Evolutionary conservation across 495 filamentous ascomycete species (phyloP).

Genomic region (Podospora pseudocomata): DNA sequence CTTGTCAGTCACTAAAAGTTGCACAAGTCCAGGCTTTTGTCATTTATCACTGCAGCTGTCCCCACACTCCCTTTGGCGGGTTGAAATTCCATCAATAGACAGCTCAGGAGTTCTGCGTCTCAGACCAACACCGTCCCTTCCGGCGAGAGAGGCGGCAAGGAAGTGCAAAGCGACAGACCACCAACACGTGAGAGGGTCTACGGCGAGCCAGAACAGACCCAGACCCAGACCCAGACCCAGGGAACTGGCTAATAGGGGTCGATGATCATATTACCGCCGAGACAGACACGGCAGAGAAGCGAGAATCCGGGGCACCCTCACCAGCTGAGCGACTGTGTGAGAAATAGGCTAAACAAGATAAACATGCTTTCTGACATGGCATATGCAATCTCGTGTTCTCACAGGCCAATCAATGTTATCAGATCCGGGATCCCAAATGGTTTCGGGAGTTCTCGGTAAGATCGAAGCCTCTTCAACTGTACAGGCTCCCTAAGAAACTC

Average conservation of each 20-base stretch:
- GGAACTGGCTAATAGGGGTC: constrained; percentile 2
- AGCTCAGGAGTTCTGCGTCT: not conserved
- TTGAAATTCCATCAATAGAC: not conserved
- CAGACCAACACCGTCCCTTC: not conserved
- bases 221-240: constrained; percentile 1
- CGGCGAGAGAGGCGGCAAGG: not conserved
- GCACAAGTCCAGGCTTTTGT: not conserved
- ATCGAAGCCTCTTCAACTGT: too few relatives aligned
- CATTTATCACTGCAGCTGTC: not conserved
- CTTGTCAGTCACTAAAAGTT: not conserved
- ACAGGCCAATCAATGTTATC: not conserved
- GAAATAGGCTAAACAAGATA: constrained; percentile 3
- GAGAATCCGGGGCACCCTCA: not conserved
- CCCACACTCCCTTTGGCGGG: not conserved
- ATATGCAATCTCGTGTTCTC: not conserved
- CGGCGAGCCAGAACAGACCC: not conserved
- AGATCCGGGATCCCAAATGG: not conserved
- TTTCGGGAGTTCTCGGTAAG: not conserved
- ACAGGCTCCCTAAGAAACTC: too few relatives aligned
- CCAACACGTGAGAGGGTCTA: not conserved
- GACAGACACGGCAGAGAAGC: constrained; percentile 4
- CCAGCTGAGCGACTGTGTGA: not conserved
- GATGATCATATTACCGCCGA: not conserved
- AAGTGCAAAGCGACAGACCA: not conserved
- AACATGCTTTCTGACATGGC: constrained; percentile 1